Evolutionary conservation across 768 basidiomycete genomes (phyloP).

Genomic region (Psilocybe sp.): DNA sequence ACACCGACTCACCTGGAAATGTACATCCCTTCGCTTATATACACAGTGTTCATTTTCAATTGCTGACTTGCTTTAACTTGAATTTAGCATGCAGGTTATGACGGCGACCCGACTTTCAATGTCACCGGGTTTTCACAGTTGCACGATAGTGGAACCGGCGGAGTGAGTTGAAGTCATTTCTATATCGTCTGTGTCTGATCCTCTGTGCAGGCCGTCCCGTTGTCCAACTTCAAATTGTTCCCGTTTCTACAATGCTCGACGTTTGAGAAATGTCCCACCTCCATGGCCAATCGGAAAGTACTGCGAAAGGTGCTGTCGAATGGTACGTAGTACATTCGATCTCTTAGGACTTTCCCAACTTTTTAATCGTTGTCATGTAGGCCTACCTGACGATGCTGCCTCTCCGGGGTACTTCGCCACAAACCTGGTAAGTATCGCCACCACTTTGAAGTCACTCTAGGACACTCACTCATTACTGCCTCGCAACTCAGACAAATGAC

Average conservation of each 20-base stretch:
- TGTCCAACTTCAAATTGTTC: slow-evolving; percentile 64
- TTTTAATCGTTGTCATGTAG: slow-evolving; percentile 22
- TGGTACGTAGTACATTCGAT: slow-evolving; percentile 32
- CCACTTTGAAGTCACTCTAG: not conserved
- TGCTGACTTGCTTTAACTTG: too few relatives aligned
- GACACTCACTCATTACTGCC: not conserved
- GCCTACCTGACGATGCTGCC: slow-evolving; percentile 57
- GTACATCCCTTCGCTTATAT: slow-evolving; percentile 28
- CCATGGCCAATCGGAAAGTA: slow-evolving; percentile 42
- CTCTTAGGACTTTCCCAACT: not conserved
- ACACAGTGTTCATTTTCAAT: too few relatives aligned
- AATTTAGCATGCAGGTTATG: slow-evolving; percentile 53
- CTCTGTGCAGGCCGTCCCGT: slow-evolving; percentile 40
- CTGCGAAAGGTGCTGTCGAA: slow-evolving; percentile 45
- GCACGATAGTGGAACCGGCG: slow-evolving; percentile 63
- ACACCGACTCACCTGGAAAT: slow-evolving; percentile 62
- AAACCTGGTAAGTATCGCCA: slow-evolving; percentile 40
- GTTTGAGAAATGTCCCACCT: slow-evolving; percentile 52
- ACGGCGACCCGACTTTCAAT: slow-evolving; percentile 37
- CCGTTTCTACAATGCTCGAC: slow-evolving; percentile 48
- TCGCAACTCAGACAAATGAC: slow-evolving; percentile 40
- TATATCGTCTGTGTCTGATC: not conserved
- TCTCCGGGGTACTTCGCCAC: slow-evolving; percentile 67
- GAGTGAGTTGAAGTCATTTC: slow-evolving; percentile 28
- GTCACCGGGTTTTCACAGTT: slow-evolving; percentile 62